phyloP scores from a whole-genome alignment of 768 basidiomycete species.

The Lactarius psammicola region DNA sequence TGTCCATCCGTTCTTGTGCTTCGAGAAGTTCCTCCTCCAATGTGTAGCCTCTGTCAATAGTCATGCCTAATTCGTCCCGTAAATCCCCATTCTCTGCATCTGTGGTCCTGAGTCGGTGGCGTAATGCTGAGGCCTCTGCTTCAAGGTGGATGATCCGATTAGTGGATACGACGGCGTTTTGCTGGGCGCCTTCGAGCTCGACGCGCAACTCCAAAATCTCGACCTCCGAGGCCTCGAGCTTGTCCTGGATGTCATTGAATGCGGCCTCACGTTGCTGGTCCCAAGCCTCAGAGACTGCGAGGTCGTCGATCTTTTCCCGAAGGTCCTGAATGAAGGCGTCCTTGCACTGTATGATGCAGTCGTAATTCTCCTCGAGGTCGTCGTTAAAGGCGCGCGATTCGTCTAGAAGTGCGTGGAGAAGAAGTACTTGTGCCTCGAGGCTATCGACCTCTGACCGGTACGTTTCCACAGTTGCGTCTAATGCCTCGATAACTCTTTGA shows the following conservation, averaged over 20 bases:
- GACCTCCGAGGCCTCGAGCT: slow-evolving; percentile 22
- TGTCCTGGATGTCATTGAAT: slow-evolving; percentile 23
- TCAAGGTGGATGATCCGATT: slow-evolving; percentile 30
- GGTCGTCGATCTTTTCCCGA: slow-evolving; percentile 18
- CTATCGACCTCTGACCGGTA: slow-evolving; percentile 12
- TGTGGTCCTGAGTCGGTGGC: slow-evolving; percentile 13
- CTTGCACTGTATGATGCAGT: slow-evolving; percentile 23
- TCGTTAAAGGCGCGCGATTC: slow-evolving; percentile 24
- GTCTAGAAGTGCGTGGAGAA: slow-evolving; percentile 21
- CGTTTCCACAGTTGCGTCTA: slow-evolving; percentile 14
- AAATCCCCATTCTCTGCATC: slow-evolving; percentile 23
- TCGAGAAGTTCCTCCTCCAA: slow-evolving; percentile 23
- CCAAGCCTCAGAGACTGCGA: slow-evolving; percentile 7
- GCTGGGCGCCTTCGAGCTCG: slow-evolving; percentile 27
- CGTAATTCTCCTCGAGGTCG: slow-evolving; percentile 25
- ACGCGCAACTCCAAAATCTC: slow-evolving; percentile 27
- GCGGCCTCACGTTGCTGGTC: slow-evolving; percentile 15
- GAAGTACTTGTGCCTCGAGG: slow-evolving; percentile 19
- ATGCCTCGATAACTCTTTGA: slow-evolving; percentile 8
- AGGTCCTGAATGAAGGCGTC: slow-evolving; percentile 28
- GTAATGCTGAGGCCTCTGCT: slow-evolving; percentile 15
- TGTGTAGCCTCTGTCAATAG: slow-evolving; percentile 12
- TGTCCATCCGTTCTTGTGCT: slow-evolving; percentile 14
- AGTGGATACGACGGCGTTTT: slow-evolving; percentile 26
- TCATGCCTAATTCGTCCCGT: slow-evolving; percentile 15